Evolutionary conservation across 768 basidiomycete species (phyloP), one percentile per base, ranked within the genome.

Genomic region (Chalciporus pseudorubinellus): DNA sequence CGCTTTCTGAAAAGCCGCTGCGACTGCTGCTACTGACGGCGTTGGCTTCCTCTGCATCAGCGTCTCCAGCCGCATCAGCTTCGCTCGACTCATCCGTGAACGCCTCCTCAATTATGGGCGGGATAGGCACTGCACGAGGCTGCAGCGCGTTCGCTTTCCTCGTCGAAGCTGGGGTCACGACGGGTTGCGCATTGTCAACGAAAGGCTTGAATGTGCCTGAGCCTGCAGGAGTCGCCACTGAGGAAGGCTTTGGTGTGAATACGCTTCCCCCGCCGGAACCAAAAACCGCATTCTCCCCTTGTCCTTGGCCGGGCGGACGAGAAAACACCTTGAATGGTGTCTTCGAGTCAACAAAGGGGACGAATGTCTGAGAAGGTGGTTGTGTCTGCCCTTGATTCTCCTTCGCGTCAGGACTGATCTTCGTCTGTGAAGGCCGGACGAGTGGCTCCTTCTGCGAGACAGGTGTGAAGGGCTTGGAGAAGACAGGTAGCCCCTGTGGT

Each of bases 381-480:
- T 53, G 61, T 26, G 43, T 34, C 33, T 58, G 53, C 22, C 47
- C 55, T 57, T 56, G 57, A 19, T 48, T 38, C 46, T 59, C 48
- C 21, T 58, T 57, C 1, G 19, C 20, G 14, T 64, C 62, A 50
- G 64, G 40, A 39, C 34, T 56, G 10, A 28, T 3, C 39, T 58
- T 61, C 10, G 57, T 41, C 20, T 66, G 56, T 45, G 59, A 46
- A 11, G 67, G 67, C 18, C 67, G 58, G 20, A 57, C 57, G 21
- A 60, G 55, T 2, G 66, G 66, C 26, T 71, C 77, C 44, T 70
- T 72, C 50, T 72, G 71, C 14, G 75, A 68, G 16, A 61, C 81
- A 21, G 85, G 85, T 8, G 81, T 86, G 60, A 86, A 86, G 3
- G 86, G 84, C 50, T 80, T 82, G 6, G 80, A 76, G 64, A 83